phyloP scores from a whole-genome alignment of 2,329 filamentous ascomycete species.

The Cladosporium velox region DNA sequence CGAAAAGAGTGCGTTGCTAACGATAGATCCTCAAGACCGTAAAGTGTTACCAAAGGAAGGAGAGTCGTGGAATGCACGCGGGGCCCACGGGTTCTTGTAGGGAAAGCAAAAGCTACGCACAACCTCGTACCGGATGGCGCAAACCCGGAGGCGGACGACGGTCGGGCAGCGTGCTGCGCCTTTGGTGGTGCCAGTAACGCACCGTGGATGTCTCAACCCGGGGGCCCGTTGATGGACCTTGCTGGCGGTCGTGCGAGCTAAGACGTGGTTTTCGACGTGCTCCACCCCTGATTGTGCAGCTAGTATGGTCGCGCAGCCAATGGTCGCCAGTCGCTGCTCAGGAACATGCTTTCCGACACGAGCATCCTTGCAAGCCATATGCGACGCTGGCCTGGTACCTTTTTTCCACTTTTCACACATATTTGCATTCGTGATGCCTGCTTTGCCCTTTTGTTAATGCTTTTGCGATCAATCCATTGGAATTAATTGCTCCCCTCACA shows the following conservation, averaged over 20 bases:
- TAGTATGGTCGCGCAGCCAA: not conserved
- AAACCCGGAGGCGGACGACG: slow-evolving; percentile 14
- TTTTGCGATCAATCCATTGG: not conserved
- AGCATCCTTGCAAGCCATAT: slow-evolving; percentile 17
- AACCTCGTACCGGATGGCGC: slow-evolving; percentile 9
- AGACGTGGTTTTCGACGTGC: slow-evolving; percentile 10
- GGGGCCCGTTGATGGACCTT: slow-evolving; percentile 15
- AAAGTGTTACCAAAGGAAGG: slow-evolving; percentile 20
- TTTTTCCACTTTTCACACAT: slow-evolving; percentile 10
- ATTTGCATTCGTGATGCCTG: slow-evolving; percentile 1
- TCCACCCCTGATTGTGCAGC: slow-evolving; percentile 19
- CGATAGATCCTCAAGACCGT: slow-evolving; percentile 22
- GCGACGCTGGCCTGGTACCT: slow-evolving; percentile 17
- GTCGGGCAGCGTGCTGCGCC: slow-evolving; percentile 6
- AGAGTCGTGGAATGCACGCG: slow-evolving; percentile 17
- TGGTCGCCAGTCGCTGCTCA: not conserved
- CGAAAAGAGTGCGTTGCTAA: slow-evolving; percentile 20
- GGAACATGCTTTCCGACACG: slow-evolving; percentile 8
- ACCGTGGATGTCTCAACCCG: slow-evolving; percentile 18
- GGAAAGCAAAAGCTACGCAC: not conserved
- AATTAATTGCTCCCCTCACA: not conserved
- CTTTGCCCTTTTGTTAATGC: not conserved
- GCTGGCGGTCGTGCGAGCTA: slow-evolving; percentile 12
- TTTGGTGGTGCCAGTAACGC: slow-evolving; percentile 10
- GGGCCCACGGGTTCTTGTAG: slow-evolving; percentile 18